A percentile compares a stretch with the other conserved stretches of the same genome.
phyloP scores from a whole-genome alignment of 2,329 filamentous ascomycete species.

The Juglanconis sp. region DNA sequence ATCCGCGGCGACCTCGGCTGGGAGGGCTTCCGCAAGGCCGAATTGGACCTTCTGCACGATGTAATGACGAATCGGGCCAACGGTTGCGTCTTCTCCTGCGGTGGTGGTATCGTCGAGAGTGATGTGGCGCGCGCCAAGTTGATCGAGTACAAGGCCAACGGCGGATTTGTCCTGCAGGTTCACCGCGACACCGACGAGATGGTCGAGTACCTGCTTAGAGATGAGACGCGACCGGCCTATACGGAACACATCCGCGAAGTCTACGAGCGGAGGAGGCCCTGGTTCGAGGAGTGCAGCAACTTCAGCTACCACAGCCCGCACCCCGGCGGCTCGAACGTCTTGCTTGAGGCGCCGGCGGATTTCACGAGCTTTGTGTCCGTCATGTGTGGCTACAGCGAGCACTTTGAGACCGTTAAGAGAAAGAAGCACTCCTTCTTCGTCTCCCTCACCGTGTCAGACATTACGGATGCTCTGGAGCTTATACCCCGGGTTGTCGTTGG shows the following conservation, averaged over 20 bases:
- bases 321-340: constrained; percentile 36
- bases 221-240: constrained; percentile 89
- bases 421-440: constrained; percentile 87
- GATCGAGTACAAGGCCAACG: constrained; percentile 66
- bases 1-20: constrained; percentile 71
- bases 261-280: constrained; percentile 82
- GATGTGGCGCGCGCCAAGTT: constrained; percentile 76
- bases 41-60: constrained; percentile 70
- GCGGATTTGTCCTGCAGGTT: constrained; percentile 82
- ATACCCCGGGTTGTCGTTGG: constrained; percentile 76
- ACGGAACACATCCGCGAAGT: constrained; percentile 89
- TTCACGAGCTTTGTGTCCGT: constrained; percentile 71
- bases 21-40: constrained; percentile 81
- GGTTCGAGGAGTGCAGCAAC: constrained; percentile 92
- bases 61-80: constrained; percentile 71
- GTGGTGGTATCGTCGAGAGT: constrained; percentile 88
- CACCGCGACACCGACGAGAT: constrained; percentile 85
- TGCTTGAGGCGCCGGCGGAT: constrained; percentile 55
- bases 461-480: constrained; percentile 60
- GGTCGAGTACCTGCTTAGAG: constrained; percentile 81
- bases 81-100: constrained; percentile 85
- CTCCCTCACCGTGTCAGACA: constrained; percentile 77
- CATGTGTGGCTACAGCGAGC: constrained; percentile 62
- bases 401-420: constrained; percentile 52
- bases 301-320: constrained; percentile 86